Evolutionary conservation across 768 basidiomycete species (phyloP).

Genomic region (Gymnopilus dilepis): DNA sequence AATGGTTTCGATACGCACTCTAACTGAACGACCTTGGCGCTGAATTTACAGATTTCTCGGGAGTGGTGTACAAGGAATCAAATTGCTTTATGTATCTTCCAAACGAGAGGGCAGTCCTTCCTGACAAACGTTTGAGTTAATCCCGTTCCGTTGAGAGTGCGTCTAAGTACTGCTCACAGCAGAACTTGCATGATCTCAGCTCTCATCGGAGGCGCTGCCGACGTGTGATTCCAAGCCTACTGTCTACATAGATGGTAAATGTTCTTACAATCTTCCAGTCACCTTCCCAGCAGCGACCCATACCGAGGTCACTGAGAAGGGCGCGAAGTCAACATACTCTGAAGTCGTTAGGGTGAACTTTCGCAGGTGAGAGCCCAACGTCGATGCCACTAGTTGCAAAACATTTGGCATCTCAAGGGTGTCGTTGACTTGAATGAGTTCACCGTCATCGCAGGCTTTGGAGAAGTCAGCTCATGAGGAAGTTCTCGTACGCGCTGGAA

Average conservation of each 20-base stretch:
- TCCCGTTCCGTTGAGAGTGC: too few species aligned
- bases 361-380: conserved; percentile 96
- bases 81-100: too few species aligned
- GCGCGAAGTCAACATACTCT: conserved; percentile 92
- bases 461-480: conserved; percentile 98
- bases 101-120: too few species aligned
- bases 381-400: conserved; percentile 75
- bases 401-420: conserved; percentile 82
- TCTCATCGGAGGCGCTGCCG: too few species aligned
- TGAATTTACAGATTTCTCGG: too few species aligned
- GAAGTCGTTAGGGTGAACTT: conserved; percentile 97
- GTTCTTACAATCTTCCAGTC: conserved; percentile 57
- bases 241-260: conserved; percentile 92
- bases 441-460: conserved; percentile 94
- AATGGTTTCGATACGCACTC: too few species aligned
- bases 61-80: too few species aligned
- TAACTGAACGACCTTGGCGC: too few species aligned
- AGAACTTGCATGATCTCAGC: too few species aligned
- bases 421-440: conserved; percentile 96
- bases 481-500: conserved; percentile 97
- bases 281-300: conserved; percentile 98
- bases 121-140: too few species aligned
- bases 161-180: too few species aligned
- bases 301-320: conserved; percentile 91
- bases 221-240: conserved; percentile 82